These are phyloP conservation scores for Raddia distichophylla DNA, from an alignment of 176 grass and related monocot species.

Conservation along the genomic window DNA sequence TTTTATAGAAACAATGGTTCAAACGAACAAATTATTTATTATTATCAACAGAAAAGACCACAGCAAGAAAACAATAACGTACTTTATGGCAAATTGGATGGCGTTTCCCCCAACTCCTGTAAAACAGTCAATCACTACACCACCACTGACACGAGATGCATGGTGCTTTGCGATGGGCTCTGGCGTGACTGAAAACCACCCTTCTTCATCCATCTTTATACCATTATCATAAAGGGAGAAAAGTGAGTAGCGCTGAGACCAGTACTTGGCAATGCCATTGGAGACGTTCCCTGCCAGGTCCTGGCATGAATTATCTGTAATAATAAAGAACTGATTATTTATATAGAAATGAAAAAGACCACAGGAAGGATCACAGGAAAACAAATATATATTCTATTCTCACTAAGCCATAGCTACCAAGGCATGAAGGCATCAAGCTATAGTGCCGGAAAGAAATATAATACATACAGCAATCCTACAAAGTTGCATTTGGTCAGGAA, in stretches of 20 bases:
- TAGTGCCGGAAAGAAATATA: constrained; percentile 3
- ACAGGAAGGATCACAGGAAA: constrained; percentile 8
- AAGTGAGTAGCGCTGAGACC: constrained; percentile 83
- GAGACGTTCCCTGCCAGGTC: constrained; percentile 41
- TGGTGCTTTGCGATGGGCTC: constrained; percentile 92
- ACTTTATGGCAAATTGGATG: constrained; percentile 94
- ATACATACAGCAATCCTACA: background rate
- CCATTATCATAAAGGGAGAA: constrained; percentile 90
- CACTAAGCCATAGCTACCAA: background rate
- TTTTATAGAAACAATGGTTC: background rate
- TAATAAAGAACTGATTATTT: constrained; percentile 35
- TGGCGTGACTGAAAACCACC: constrained; percentile 98
- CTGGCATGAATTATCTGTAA: constrained; percentile 48
- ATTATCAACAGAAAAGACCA: constrained; percentile 22
- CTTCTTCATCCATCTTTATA: constrained; percentile 97
- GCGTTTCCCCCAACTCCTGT: constrained; percentile 91
- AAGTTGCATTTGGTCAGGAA: constrained; percentile 10
- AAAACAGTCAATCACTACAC: constrained; percentile 81
- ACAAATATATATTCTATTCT: background rate
- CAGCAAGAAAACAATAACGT: constrained; percentile 23
- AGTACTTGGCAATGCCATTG: constrained; percentile 77
- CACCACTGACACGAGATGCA: constrained; percentile 62
- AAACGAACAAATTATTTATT: constrained; percentile 27
- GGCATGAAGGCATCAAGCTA: too few species aligned
- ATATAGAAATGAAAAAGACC: constrained; percentile 4